Conservation (phyloP, 2,329 filamentous ascomycete species). For the Calonectria hawksworthii region DNA sequence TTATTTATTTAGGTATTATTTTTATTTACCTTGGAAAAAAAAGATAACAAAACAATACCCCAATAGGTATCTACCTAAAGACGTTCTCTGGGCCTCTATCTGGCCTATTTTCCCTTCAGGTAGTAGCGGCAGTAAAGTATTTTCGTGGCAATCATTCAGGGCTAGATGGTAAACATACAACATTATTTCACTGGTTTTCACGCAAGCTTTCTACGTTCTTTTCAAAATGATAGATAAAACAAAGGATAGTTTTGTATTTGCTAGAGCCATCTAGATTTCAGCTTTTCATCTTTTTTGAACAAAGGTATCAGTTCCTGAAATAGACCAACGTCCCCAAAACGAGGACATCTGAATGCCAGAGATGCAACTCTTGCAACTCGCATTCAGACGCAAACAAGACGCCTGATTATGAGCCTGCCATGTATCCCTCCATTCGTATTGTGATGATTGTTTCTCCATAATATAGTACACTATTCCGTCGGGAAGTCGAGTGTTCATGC, state of each 20-base stretch:
- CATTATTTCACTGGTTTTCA: background rate
- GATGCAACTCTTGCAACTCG: slow-evolving; percentile 20
- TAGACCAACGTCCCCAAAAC: slow-evolving; percentile 10
- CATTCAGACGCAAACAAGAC: slow-evolving; percentile 41
- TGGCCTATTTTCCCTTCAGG: too few relatives aligned
- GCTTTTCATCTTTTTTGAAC: slow-evolving; percentile 17
- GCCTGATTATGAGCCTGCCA: slow-evolving; percentile 44
- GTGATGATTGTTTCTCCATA: slow-evolving; percentile 33
- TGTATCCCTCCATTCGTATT: slow-evolving; percentile 31
- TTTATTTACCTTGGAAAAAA: too few relatives aligned
- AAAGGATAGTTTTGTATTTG: slow-evolving; percentile 22
- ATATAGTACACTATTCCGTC: slow-evolving; percentile 36
- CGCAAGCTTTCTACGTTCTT: background rate
- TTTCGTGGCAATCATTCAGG: too few relatives aligned
- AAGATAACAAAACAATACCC: too few relatives aligned
- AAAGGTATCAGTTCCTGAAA: slow-evolving; percentile 3
- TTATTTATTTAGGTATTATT: too few relatives aligned
- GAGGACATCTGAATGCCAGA: slow-evolving; percentile 9
- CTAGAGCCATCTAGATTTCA: slow-evolving; percentile 12
- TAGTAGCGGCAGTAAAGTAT: too few relatives aligned
- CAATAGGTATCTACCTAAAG: too few relatives aligned
- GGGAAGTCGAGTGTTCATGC: slow-evolving; percentile 1
- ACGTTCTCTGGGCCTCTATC: too few relatives aligned
- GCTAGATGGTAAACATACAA: background rate
- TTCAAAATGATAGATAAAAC: background rate